A percentile compares a stretch with the other conserved stretches of the same genome.
These are phyloP conservation scores for Pseudogymnoascus verrucosus DNA, from an alignment of 2,329 filamentous ascomycete genomes.

Conservation along the genomic window DNA sequence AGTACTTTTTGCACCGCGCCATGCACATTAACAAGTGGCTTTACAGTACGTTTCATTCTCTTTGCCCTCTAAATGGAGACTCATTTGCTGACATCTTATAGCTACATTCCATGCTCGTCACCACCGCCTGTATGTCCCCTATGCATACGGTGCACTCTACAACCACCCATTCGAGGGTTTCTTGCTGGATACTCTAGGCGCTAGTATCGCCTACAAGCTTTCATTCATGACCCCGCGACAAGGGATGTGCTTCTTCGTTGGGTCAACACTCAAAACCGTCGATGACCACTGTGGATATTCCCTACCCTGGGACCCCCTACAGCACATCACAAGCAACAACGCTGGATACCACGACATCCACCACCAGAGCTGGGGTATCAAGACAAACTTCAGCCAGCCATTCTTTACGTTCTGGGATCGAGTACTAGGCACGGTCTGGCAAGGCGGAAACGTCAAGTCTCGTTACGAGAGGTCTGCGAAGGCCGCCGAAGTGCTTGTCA, in stretches of 20 bases:
- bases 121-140: conserved; percentile 94
- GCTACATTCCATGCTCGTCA: conserved; percentile 89
- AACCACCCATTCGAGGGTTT: conserved; percentile 95
- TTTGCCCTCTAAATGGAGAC: background rate
- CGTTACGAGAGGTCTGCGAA: conserved; percentile 24
- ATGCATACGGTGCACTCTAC: conserved; percentile 93
- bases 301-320: conserved; percentile 91
- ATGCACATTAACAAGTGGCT: conserved; percentile 99
- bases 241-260: conserved; percentile 81
- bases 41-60: conserved; percentile 65
- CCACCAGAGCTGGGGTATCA: conserved; percentile 98
- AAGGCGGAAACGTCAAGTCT: conserved; percentile 21
- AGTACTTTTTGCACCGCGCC: conserved; percentile 90
- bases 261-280: conserved; percentile 89
- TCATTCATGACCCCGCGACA: conserved; percentile 78
- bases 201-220: conserved; percentile 73
- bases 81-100: conserved; percentile 30
- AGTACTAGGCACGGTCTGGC: conserved; percentile 56
- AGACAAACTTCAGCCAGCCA: conserved; percentile 84
- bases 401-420: conserved; percentile 96
- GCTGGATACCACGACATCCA: conserved; percentile 96
- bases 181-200: conserved; percentile 81
- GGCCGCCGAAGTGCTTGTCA: conserved; percentile 23
- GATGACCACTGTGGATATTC: conserved; percentile 95
- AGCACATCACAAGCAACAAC: conserved; percentile 89